Conservation (phyloP, 2,329 filamentous ascomycete species). For the Colletotrichum abscissum region DNA sequence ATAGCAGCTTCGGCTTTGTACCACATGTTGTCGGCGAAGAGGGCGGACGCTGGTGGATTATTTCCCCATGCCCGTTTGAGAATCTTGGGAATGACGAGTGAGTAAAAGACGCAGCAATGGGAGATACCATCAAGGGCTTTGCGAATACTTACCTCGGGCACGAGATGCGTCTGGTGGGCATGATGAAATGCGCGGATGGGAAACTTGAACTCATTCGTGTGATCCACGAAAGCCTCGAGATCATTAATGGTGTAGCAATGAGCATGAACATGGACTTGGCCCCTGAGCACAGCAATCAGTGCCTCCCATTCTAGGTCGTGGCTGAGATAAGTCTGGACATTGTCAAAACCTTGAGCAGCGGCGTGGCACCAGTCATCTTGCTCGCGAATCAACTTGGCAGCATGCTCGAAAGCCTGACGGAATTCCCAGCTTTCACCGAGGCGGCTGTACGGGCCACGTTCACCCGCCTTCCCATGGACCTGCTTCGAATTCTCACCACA, state of each 20-base stretch:
- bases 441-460: slow-evolving; percentile 67
- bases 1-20: slow-evolving; percentile 77
- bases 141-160: slow-evolving; percentile 66
- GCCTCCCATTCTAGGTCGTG: slow-evolving; percentile 73
- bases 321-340: slow-evolving; percentile 68
- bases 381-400: slow-evolving; percentile 62
- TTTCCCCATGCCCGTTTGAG: slow-evolving; percentile 67
- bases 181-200: slow-evolving; percentile 76
- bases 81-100: slow-evolving; percentile 47
- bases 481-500: slow-evolving; percentile 78
- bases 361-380: slow-evolving; percentile 77
- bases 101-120: neutral
- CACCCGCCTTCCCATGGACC: slow-evolving; percentile 66
- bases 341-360: slow-evolving; percentile 62
- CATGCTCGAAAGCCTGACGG: slow-evolving; percentile 74
- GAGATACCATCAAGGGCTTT: accelerated
- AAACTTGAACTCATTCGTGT: slow-evolving; percentile 79
- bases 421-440: slow-evolving; percentile 78
- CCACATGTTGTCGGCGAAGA: slow-evolving; percentile 79
- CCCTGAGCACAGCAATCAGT: slow-evolving; percentile 70
- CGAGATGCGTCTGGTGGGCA: slow-evolving; percentile 73
- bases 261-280: slow-evolving; percentile 76
- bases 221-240: slow-evolving; percentile 75
- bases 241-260: slow-evolving; percentile 79
- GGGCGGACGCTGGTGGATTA: slow-evolving; percentile 64